Base-by-base conservation (phyloP, 2,329 filamentous ascomycete species). In the Phoma sp. region DNA sequence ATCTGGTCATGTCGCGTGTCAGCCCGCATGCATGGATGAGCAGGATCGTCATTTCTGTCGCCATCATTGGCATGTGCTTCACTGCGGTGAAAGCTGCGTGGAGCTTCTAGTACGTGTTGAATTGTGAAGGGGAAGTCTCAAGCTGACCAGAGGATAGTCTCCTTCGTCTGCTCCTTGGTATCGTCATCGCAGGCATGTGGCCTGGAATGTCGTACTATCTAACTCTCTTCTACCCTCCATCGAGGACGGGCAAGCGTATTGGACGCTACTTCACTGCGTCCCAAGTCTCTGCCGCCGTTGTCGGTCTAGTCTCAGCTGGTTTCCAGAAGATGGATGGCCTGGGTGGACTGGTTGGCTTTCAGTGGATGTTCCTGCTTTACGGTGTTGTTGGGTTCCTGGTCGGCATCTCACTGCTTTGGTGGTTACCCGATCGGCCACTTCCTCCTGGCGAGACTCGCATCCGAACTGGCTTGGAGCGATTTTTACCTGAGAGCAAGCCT, bases 131-230 rank as follows among this genome's bases (percentile, higher is more conserved):
- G 10, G 3, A 15, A 4, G 10, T 1, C 8, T 6, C 6, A 27
- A 24, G n/a, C 52, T 55, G 31, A 55, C 29, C 8, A 9, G 27
- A 27, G 13, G 17, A 1, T 33, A 75, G 85, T 63, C 81, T 96
- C n/a, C 82, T 96, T 25, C 88, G 92, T 7, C 88, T 96, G 51
- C 82, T 96, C 10, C 84, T 96, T 6, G 92, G 92, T 43, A 84
- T 95, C 13, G 92, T 96, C 22, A 93, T 93, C 71, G 92, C 92
- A 1, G 92, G 92, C 41, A 92, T 96, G 88, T 96, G 92, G 92
- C 92, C 92, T 0, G 92, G 92, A 44, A 96, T 96, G 92, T 86
- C 91, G 9, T 95, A 95, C 74, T 96, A 96, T 70, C 81, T 96
- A 41, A 96, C 92, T 0, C 82, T 96, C 7, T 96, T 96, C 80